These are phyloP conservation scores for Luffa acutangula DNA, from an alignment of 306 rosid species.

Conservation along the genomic window DNA sequence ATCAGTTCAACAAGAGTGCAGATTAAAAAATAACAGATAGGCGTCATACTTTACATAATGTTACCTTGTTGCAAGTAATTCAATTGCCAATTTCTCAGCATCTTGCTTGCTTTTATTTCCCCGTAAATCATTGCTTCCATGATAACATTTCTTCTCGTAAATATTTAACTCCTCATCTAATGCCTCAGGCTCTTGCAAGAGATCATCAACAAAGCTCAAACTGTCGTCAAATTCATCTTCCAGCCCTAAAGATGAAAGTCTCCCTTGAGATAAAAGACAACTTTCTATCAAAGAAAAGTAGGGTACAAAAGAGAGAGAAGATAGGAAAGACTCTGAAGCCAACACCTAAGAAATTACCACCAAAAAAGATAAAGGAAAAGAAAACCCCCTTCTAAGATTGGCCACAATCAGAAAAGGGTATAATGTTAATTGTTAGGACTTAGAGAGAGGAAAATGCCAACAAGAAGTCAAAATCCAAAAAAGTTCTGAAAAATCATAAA, in stretches of 20 bases:
- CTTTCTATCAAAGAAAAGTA: neutral
- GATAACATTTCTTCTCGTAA: conserved; percentile 14
- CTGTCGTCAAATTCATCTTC: conserved; percentile 7
- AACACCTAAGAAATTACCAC: neutral
- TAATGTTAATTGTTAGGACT: neutral
- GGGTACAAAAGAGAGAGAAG: neutral
- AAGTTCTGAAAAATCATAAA: neutral
- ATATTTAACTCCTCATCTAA: conserved; percentile 29
- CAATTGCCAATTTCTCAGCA: conserved; percentile 50
- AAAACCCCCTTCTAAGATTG: neutral
- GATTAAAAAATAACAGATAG: neutral
- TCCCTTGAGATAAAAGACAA: neutral
- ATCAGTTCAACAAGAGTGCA: neutral
- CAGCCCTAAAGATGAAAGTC: conserved; percentile 11
- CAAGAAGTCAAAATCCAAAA: neutral
- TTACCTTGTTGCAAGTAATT: conserved; percentile 72
- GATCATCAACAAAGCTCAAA: conserved; percentile 22
- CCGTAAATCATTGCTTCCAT: conserved; percentile 24
- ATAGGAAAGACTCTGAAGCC: neutral
- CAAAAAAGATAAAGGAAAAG: neutral
- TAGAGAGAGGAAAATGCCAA: neutral
- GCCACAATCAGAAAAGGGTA: neutral
- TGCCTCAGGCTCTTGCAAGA: conserved; percentile 37
- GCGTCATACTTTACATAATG: neutral
- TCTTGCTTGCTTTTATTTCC: conserved; percentile 25